phyloP scores from a whole-genome alignment of 2,329 filamentous ascomycete genomes.

The Claviceps purpurea region DNA sequence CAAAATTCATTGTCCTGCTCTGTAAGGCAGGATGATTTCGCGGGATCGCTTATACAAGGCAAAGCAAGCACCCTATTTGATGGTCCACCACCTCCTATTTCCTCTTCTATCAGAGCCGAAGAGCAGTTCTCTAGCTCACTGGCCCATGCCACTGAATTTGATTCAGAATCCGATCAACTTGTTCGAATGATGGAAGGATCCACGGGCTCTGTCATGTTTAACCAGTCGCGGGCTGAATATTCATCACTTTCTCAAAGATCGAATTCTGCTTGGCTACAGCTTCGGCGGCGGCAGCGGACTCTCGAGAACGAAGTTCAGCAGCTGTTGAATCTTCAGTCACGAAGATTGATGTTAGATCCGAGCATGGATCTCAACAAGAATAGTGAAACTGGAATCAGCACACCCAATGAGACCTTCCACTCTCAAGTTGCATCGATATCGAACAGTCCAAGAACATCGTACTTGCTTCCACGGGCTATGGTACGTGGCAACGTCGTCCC shows the following conservation, averaged over 20 bases:
- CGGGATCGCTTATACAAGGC: constrained; percentile 19
- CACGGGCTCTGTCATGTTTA: constrained; percentile 25
- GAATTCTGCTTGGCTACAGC: constrained; percentile 33
- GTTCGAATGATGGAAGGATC: constrained; percentile 3
- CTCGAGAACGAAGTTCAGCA: constrained; percentile 34
- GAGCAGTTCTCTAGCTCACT: constrained; percentile 2
- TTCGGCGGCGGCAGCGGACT: constrained; percentile 31
- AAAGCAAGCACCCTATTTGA: constrained; percentile 26
- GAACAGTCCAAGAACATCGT: constrained; percentile 28
- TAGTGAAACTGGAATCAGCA: constrained; percentile 29
- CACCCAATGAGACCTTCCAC: constrained; percentile 26
- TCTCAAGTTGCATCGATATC: constrained; percentile 26
- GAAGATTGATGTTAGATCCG: constrained; percentile 21
- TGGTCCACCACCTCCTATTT: constrained; percentile 39
- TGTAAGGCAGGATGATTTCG: constrained; percentile 14
- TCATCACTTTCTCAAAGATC: constrained; percentile 5
- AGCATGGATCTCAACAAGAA: constrained; percentile 16
- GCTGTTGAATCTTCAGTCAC: constrained; percentile 35
- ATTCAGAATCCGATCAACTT: constrained; percentile 2
- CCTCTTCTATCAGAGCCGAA: constrained; percentile 25
- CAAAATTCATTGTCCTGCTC: constrained; percentile 9
- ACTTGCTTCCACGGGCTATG: constrained; percentile 23
- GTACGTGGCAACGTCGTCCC: constrained; percentile 41
- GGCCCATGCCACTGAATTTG: constrained; percentile 9
- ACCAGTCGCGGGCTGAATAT: constrained; percentile 14